phyloP scores from a whole-genome alignment of 106 monocot species.

The Cymbidium sinense region DNA sequence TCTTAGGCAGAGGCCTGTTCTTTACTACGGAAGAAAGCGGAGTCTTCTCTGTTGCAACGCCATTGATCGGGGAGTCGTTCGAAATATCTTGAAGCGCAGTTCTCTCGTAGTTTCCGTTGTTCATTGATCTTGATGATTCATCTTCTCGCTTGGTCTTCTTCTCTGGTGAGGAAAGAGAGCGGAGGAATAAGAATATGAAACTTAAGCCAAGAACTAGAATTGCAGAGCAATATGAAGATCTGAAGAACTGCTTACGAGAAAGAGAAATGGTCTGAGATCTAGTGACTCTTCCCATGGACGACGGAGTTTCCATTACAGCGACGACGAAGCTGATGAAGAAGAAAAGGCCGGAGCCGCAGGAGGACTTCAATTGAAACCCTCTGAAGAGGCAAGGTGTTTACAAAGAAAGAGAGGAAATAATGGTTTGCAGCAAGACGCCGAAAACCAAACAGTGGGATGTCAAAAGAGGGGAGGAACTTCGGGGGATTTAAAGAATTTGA shows the following conservation, averaged over 20 bases:
- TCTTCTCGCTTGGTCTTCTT: slow-evolving; percentile 39
- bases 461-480: neutral
- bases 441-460: neutral
- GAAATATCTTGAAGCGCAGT: slow-evolving; percentile 73
- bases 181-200: neutral
- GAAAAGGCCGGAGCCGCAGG: neutral
- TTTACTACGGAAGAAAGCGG: slow-evolving; percentile 30
- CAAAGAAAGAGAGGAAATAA: neutral
- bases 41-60: slow-evolving; percentile 52
- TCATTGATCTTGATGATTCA: slow-evolving; percentile 27
- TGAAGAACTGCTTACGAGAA: slow-evolving; percentile 28
- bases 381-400: neutral
- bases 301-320: slow-evolving; percentile 9
- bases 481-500: neutral
- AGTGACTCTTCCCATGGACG: slow-evolving; percentile 42
- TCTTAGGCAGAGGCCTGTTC: slow-evolving; percentile 6
- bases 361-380: neutral
- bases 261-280: slow-evolving; percentile 27
- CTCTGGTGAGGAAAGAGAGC: slow-evolving; percentile 11
- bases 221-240: neutral
- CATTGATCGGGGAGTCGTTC: slow-evolving; percentile 90
- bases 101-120: slow-evolving; percentile 14
- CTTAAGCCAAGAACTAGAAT: no score
- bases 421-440: neutral
- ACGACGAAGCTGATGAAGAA: neutral